Base-by-base conservation (phyloP, 108 stramenopile genomes). In the Asterionellopsis glacialis region DNA sequence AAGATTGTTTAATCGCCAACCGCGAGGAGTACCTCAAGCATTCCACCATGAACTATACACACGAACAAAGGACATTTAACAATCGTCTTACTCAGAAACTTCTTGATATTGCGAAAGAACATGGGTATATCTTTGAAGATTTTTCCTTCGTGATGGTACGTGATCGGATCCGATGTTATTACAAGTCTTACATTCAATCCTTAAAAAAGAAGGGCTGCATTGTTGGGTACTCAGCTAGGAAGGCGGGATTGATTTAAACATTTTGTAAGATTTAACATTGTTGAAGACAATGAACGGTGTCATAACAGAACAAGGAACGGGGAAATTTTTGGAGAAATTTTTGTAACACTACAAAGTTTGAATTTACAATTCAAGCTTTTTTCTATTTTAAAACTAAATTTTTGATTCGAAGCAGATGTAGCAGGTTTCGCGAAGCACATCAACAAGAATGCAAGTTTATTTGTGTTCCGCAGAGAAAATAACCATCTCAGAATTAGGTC, bases 21-120 rank as follows among this genome's bases (percentile, higher is more conserved):
- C 75, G 79, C 41, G 61, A 72, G 15, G 70, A 79, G 38, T 83
- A 83, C 62, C 71, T 83, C 39, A 50, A 65, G 23, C 77, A 63
- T 64, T 76, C 74, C 6, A 85, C 83, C 28, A 68, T 75, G 28
- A 92, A 92, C 69, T 92, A 92, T 65, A 88, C 91, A 18, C 65
- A 77, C 0, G 85, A 88, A 54, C 91, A 92, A 57, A 84, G 82
- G 59, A 81, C 73, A 51, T 92, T 85, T 64, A 92, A 92, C 64
- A 92, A 92, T 55, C 63, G 63, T 1, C 82, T 92, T 41, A 92
- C 91, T n/a, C 74, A 84, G 50, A 80, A 78, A 0, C 64, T 92
- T 25, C 65, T 92, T 7, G 85, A 87, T 22, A 40, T 88, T 26
- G 87, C 91, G 4, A 68, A 76, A 11, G 67, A 64, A 45, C 63